phyloP scores from a whole-genome alignment of 345 rosid species.

The Populus alba region DNA sequence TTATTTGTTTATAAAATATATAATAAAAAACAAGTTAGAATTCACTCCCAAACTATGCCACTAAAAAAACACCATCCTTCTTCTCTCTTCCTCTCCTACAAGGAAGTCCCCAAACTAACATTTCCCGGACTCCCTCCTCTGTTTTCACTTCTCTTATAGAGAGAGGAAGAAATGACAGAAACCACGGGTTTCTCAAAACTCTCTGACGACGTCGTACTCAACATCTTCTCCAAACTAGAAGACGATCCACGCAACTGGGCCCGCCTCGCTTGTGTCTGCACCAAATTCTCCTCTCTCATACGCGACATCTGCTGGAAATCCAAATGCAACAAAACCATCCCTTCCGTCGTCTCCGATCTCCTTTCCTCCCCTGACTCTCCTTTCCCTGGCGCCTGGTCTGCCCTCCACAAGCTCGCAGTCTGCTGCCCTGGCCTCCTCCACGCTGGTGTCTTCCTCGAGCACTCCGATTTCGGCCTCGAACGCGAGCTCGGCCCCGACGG shows the following conservation, averaged over 20 bases:
- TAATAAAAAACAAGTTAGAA: too few species aligned
- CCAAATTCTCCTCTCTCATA: constrained; percentile 75
- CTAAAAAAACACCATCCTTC: too few species aligned
- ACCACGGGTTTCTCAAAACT: constrained; percentile 45
- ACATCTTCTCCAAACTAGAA: constrained; percentile 79
- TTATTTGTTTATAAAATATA: too few species aligned
- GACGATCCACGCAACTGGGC: constrained; percentile 87
- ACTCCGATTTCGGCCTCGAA: constrained; percentile 92
- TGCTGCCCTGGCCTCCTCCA: constrained; percentile 92
- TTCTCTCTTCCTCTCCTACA: too few species aligned
- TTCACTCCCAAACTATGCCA: too few species aligned
- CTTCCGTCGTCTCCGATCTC: constrained; percentile 70
- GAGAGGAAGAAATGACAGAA: constrained; percentile 38
- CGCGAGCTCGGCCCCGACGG: constrained; percentile 85
- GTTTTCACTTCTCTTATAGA: neutral
- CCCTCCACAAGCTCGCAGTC: constrained; percentile 75
- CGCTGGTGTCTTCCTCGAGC: constrained; percentile 81
- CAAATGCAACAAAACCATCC: constrained; percentile 54
- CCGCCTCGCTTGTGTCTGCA: constrained; percentile 78
- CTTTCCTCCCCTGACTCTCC: constrained; percentile 23
- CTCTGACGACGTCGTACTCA: constrained; percentile 76
- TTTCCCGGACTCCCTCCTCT: neutral
- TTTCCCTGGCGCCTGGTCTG: constrained; percentile 65
- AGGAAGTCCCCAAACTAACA: too few species aligned
- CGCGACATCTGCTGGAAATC: constrained; percentile 62